Base-by-base conservation (phyloP, 495 filamentous ascomycete species). In the Terfezia boudieri region DNA sequence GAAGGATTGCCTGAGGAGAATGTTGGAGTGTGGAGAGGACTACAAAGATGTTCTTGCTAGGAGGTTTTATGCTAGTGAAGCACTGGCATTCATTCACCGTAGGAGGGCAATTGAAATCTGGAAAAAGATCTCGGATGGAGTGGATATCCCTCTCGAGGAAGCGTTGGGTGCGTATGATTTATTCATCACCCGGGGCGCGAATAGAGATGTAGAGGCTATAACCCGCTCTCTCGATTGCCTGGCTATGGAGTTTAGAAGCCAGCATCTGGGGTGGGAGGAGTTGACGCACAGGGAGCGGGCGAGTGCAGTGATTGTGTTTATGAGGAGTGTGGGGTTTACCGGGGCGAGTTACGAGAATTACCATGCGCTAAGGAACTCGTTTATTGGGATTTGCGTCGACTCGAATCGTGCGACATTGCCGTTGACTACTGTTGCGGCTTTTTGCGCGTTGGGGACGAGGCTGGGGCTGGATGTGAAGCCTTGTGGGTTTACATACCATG, bases 91-190 rank as follows among this genome's bases (percentile, higher is more conserved):
- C 56, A 78, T 96, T n/a, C 84, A 94, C 62, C 76, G 88, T 59
- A 77, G 73, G 56, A 76, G 81, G 53, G 89, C 86, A 10, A 69
- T 96, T 23, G 71, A 78, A 32, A 74, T 83, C 63, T 94, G 86
- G 89, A 67, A 69, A 50, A 75, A 71, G 53, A 65, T 83, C 10
- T 68, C 59, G 36, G 69, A 69, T 23, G 70, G 70, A 8, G 70
- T 76, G 56, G 60, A 69, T 41, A 68, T 81, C 11, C 63, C 77
- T 22, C 73, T 94, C 41, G 88, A 93, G 64, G 72, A 74, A 49
- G 84, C 81, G 7, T 68, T 95, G 26, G 82, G 77, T 12, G 79
- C 80, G 20, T 94, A 88, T 61, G 90, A 96, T 61, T 74, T 95
- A 63, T 95, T 94, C 63, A 76, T 90, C 37, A 70, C 86, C 10